phyloP scores from a whole-genome alignment of 192 early-diverging fungal genomes.

The Backusella sp. region DNA sequence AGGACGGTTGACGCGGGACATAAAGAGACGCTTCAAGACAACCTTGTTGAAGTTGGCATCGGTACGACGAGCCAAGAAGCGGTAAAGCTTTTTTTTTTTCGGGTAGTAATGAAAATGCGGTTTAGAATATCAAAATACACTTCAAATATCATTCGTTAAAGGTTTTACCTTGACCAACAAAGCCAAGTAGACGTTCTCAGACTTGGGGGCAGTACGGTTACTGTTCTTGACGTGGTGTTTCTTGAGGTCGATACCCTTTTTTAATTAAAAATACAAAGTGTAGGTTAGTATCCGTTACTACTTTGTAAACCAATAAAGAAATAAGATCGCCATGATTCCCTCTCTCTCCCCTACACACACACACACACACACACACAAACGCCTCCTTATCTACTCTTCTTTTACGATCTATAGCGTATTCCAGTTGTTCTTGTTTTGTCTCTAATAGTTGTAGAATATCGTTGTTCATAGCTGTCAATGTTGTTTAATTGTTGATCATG shows the following conservation, averaged over 20 bases:
- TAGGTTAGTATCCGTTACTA: background rate
- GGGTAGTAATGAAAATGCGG: background rate
- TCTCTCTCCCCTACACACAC: background rate
- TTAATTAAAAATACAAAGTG: background rate
- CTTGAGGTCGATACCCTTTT: conserved; percentile 97
- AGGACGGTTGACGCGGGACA: conserved; percentile 97
- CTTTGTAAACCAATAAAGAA: background rate
- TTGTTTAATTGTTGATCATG: background rate
- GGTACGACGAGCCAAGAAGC: conserved; percentile 99
- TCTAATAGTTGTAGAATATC: background rate
- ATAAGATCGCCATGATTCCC: background rate
- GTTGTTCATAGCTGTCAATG: background rate
- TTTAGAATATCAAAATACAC: background rate
- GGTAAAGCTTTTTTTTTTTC: conserved; percentile 74
- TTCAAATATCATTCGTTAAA: background rate
- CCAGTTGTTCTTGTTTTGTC: background rate
- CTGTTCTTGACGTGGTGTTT: conserved; percentile 98
- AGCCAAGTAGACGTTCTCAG: conserved; percentile 94
- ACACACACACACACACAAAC: background rate
- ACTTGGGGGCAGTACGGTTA: conserved; percentile 85
- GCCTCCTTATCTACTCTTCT: background rate
- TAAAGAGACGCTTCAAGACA: conserved; percentile 96
- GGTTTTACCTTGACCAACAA: conserved; percentile 92
- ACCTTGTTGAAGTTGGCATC: conserved; percentile 99
- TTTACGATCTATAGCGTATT: background rate